phyloP scores from a whole-genome alignment of 2,329 filamentous ascomycete species.

The Tolypocladium capitatum region DNA sequence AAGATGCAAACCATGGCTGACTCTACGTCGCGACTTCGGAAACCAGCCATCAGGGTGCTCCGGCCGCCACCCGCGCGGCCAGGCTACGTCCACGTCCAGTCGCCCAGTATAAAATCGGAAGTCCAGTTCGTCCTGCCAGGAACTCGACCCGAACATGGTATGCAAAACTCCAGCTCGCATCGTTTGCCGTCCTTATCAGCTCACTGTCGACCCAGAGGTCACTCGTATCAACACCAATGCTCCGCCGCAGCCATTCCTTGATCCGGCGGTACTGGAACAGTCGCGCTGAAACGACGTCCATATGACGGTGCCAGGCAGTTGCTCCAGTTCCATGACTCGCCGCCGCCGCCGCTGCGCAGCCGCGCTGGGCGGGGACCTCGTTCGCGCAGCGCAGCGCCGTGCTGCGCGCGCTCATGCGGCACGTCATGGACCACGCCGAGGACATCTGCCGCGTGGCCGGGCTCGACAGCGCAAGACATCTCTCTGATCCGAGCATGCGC shows the following conservation, averaged over 20 bases:
- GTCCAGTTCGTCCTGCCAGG: slow-evolving; percentile 16
- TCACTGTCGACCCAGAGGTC: slow-evolving; percentile 8
- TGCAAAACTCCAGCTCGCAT: background rate
- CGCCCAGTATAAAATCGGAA: slow-evolving; percentile 12
- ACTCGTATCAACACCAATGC: slow-evolving; percentile 14
- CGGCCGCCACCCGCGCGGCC: slow-evolving; percentile 12
- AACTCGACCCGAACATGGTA: slow-evolving; percentile 13
- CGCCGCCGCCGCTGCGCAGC: slow-evolving; percentile 61
- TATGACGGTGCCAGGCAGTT: background rate
- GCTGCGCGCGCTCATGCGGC: slow-evolving; percentile 65
- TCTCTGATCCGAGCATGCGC: background rate
- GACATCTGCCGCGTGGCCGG: slow-evolving; percentile 75
- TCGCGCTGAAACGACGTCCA: slow-evolving; percentile 6
- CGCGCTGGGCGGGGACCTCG: slow-evolving; percentile 61
- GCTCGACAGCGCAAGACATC: slow-evolving; percentile 55
- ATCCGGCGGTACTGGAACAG: slow-evolving; percentile 13
- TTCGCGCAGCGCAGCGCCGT: slow-evolving; percentile 69
- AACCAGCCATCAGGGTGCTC: slow-evolving; percentile 9
- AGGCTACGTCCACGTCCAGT: slow-evolving; percentile 12
- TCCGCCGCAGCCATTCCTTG: slow-evolving; percentile 21
- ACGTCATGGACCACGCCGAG: slow-evolving; percentile 80
- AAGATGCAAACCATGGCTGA: background rate
- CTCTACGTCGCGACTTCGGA: background rate
- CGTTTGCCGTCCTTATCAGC: background rate
- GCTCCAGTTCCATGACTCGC: slow-evolving; percentile 33